These are phyloP conservation scores for Exsudoporus frostii DNA, from an alignment of 768 basidiomycete genomes.

Conservation along the genomic window DNA sequence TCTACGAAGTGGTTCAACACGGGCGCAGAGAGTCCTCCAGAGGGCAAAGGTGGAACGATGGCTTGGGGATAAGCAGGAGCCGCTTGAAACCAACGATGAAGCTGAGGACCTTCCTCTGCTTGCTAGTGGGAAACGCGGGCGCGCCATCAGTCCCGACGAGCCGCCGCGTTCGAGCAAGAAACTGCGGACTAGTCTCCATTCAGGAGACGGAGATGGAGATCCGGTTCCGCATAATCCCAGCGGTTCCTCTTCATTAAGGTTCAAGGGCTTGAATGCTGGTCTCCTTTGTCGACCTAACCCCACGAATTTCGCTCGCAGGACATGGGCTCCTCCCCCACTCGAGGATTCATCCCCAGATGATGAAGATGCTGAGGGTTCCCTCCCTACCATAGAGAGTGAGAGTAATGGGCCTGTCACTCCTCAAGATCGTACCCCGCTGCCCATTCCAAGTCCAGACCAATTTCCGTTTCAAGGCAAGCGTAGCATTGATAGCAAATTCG, in stretches of 20 bases:
- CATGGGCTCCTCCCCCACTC: constrained; percentile 46
- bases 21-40: constrained; percentile 41
- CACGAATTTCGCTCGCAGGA: constrained; percentile 53
- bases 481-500: constrained; percentile 17
- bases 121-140: constrained; percentile 24
- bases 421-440: constrained; percentile 46
- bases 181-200: constrained; percentile 15
- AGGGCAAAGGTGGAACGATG: constrained; percentile 41
- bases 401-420: constrained; percentile 54
- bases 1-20: constrained; percentile 29
- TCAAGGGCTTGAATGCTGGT: constrained; percentile 39
- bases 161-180: constrained; percentile 29
- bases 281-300: constrained; percentile 61
- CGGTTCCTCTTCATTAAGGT: constrained; percentile 25
- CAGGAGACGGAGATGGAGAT: constrained; percentile 28
- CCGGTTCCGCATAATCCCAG: constrained; percentile 25
- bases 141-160: constrained; percentile 19
- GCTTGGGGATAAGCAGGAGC: constrained; percentile 30
- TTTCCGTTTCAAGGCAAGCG: constrained; percentile 22
- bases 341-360: constrained; percentile 36
- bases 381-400: constrained; percentile 44
- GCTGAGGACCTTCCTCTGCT: constrained; percentile 10
- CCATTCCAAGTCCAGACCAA: constrained; percentile 35
- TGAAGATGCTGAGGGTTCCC: constrained; percentile 30
- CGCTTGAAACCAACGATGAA: constrained; percentile 12